Conservation (phyloP, 1,284 basidiomycete genomes). For the Sanghuangporus weigelae region DNA sequence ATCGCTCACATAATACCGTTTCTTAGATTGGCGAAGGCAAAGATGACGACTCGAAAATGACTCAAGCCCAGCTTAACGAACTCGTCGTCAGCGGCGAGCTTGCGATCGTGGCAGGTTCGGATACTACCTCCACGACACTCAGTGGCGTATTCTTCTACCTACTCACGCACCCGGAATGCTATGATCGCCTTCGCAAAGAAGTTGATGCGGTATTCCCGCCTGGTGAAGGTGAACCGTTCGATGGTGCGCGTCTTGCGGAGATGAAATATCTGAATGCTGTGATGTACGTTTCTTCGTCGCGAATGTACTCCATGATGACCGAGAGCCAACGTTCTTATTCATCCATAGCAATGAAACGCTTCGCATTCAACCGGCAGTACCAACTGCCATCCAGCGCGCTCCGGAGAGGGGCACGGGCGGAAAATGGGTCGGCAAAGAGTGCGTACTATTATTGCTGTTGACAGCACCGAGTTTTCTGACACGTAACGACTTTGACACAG, state of each 20-base stretch:
- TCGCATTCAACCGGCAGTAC: slow-evolving; percentile 13
- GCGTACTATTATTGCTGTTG: not conserved
- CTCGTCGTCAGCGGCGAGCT: slow-evolving; percentile 30
- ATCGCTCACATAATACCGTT: slow-evolving; percentile 16
- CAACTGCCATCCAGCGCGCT: slow-evolving; percentile 12
- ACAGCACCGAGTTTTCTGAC: not conserved
- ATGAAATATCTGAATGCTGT: slow-evolving; percentile 30
- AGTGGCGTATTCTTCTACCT: slow-evolving; percentile 29
- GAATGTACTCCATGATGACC: not conserved
- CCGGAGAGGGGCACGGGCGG: slow-evolving; percentile 16
- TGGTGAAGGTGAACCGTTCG: slow-evolving; percentile 17
- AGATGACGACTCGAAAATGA: slow-evolving; percentile 21
- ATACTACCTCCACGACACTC: slow-evolving; percentile 31
- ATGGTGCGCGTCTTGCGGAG: slow-evolving; percentile 21
- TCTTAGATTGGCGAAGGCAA: slow-evolving; percentile 25
- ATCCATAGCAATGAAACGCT: slow-evolving; percentile 13
- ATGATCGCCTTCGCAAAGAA: slow-evolving; percentile 26
- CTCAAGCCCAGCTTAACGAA: slow-evolving; percentile 21
- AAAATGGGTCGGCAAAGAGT: slow-evolving; percentile 14
- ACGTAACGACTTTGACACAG: slow-evolving; percentile 25
- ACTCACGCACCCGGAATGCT: slow-evolving; percentile 27
- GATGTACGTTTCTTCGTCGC: slow-evolving; percentile 23
- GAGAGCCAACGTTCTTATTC: not conserved
- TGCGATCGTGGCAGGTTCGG: slow-evolving; percentile 34
- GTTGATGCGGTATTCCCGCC: slow-evolving; percentile 24